Evolutionary conservation across 352 stramenopile genomes (phyloP).

Genomic region (Pythium periplocum): DNA sequence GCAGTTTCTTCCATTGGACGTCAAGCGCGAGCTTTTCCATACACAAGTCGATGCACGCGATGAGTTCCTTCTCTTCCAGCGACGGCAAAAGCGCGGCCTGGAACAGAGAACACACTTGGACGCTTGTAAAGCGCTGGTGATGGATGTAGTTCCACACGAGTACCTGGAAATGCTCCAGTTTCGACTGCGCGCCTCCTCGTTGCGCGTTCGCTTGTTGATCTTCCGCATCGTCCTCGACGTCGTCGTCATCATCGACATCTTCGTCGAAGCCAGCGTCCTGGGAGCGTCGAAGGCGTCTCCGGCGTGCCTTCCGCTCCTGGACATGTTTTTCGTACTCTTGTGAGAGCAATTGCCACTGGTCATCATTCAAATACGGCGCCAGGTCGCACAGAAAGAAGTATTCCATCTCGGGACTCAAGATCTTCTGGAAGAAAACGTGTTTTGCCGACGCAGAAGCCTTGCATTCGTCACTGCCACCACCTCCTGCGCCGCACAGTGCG

Average conservation of each 20-base stretch:
- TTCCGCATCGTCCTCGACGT: constrained; percentile 8
- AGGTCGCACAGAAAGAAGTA: constrained; percentile 72
- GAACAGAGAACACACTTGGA: constrained; percentile 38
- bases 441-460: constrained; percentile 22
- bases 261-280: background rate
- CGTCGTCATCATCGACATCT: constrained; percentile 16
- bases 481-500: constrained; percentile 28
- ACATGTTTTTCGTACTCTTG: constrained; percentile 62
- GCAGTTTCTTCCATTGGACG: constrained; percentile 37
- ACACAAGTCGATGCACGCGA: constrained; percentile 31
- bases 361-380: constrained; percentile 44
- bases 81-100: constrained; percentile 37
- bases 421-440: constrained; percentile 49
- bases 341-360: constrained; percentile 59
- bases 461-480: constrained; percentile 11
- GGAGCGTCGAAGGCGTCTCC: constrained; percentile 3
- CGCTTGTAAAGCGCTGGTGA: constrained; percentile 38
- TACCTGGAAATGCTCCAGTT: constrained; percentile 49
- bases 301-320: constrained; percentile 25
- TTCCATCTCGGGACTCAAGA: constrained; percentile 55
- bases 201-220: constrained; percentile 3
- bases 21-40: constrained; percentile 31
- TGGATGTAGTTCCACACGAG: constrained; percentile 59
- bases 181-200: constrained; percentile 12
- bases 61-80: constrained; percentile 39